These are phyloP conservation scores for Solanum peruvianum DNA, from an alignment of 257 asterid genomes.

Conservation along the genomic window DNA sequence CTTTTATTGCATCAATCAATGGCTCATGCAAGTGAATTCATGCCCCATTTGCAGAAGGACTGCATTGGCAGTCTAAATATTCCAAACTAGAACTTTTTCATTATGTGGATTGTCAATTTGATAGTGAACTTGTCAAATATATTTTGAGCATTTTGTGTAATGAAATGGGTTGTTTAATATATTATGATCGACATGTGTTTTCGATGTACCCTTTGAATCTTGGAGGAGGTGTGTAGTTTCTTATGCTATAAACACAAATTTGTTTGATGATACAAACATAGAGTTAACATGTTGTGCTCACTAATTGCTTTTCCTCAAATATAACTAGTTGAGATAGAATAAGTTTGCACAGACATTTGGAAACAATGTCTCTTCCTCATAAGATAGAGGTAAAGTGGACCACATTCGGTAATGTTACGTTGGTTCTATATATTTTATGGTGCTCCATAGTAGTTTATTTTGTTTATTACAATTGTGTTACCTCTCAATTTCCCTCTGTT, in stretches of 20 bases:
- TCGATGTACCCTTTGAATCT: slow-evolving; percentile 79
- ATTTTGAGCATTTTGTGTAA: background rate
- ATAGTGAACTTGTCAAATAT: background rate
- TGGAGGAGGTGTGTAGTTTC: slow-evolving; percentile 55
- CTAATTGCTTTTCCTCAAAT: no score
- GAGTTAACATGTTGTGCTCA: background rate
- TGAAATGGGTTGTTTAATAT: slow-evolving; percentile 52
- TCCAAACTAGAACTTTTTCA: background rate
- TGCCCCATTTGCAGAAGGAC: background rate
- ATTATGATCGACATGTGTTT: slow-evolving; percentile 83
- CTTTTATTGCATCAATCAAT: background rate
- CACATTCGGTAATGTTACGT: no score
- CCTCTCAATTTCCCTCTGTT: no score
- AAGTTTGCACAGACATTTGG: no score
- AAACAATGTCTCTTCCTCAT: no score
- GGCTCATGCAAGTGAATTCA: background rate
- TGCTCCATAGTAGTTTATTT: no score
- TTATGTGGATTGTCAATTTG: background rate
- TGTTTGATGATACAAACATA: no score
- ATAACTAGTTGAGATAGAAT: background rate
- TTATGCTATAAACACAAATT: background rate
- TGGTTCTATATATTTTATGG: no score
- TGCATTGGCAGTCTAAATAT: background rate
- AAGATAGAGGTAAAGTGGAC: no score
- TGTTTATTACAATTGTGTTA: no score